These are phyloP conservation scores for Rheum nobile DNA, from an alignment of 148 eudicot species.

Conservation along the genomic window DNA sequence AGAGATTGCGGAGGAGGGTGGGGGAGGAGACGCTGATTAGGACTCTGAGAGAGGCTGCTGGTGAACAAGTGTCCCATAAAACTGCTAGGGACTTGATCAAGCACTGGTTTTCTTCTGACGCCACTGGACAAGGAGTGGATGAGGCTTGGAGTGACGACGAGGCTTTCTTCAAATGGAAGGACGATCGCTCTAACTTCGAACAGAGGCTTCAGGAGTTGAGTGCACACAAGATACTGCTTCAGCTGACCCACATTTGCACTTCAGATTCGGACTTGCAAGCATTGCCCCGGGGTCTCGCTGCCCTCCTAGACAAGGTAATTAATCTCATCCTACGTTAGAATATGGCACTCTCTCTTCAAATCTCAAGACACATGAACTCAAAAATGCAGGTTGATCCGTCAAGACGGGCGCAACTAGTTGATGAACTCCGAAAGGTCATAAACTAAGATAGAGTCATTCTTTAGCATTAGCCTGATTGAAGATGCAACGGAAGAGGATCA, in stretches of 20 bases:
- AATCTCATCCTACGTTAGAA: background rate
- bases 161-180: conserved; percentile 67
- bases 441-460: conserved; percentile 14
- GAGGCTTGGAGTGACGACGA: conserved; percentile 60
- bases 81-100: conserved; percentile 55
- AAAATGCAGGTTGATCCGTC: conserved; percentile 45
- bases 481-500: too few relatives aligned
- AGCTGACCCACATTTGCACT: conserved; percentile 43
- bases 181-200: conserved; percentile 41
- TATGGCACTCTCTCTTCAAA: background rate
- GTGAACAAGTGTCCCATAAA: conserved; percentile 46
- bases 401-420: conserved; percentile 35
- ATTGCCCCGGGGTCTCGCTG: conserved; percentile 71
- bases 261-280: conserved; percentile 59
- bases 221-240: conserved; percentile 49
- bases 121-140: conserved; percentile 17
- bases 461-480: background rate
- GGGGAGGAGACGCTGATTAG: conserved; percentile 52
- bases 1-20: conserved; percentile 60
- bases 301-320: conserved; percentile 62
- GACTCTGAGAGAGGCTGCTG: conserved; percentile 62
- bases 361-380: too few relatives aligned
- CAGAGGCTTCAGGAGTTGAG: conserved; percentile 61
- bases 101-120: conserved; percentile 62
- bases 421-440: conserved; percentile 54